Evolutionary conservation across 805 yeast species (phyloP).

Genomic region (Lachancea quebecensis): DNA sequence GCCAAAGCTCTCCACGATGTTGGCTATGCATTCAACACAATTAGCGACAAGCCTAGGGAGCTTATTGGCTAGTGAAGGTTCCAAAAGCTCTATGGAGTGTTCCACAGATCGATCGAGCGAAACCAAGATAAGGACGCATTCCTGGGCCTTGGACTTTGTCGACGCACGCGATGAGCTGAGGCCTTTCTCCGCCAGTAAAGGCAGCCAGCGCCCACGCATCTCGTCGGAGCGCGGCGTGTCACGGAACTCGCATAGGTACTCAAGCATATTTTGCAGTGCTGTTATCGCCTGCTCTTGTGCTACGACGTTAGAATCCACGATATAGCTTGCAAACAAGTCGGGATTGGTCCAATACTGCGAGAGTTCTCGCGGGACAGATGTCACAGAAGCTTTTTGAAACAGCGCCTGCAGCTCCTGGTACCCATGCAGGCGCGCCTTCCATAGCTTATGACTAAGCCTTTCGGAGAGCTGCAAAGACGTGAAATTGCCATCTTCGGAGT

Average conservation of each 20-base stretch:
- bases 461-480: conserved; percentile 58
- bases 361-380: conserved; percentile 38
- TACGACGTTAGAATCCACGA: conserved; percentile 77
- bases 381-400: conserved; percentile 30
- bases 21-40: conserved; percentile 47
- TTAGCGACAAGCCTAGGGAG: conserved; percentile 77
- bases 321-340: conserved; percentile 48
- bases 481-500: conserved; percentile 50
- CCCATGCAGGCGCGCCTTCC: conserved; percentile 83
- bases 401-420: conserved; percentile 56
- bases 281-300: conserved; percentile 81
- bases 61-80: conserved; percentile 55
- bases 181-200: conserved; percentile 69
- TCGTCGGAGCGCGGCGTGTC: conserved; percentile 7
- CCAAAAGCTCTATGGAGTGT: conserved; percentile 51
- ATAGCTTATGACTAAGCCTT: conserved; percentile 59
- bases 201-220: conserved; percentile 17
- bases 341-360: conserved; percentile 49
- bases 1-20: conserved; percentile 39
- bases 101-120: conserved; percentile 64
- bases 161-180: conserved; percentile 66
- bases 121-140: conserved; percentile 53
- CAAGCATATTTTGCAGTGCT: conserved; percentile 47
- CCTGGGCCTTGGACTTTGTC: conserved; percentile 60
- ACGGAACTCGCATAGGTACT: conserved; percentile 43